These are phyloP conservation scores for Geotrichum carabidarum DNA, from an alignment of 1,139 yeast genomes.

Conservation along the genomic window DNA sequence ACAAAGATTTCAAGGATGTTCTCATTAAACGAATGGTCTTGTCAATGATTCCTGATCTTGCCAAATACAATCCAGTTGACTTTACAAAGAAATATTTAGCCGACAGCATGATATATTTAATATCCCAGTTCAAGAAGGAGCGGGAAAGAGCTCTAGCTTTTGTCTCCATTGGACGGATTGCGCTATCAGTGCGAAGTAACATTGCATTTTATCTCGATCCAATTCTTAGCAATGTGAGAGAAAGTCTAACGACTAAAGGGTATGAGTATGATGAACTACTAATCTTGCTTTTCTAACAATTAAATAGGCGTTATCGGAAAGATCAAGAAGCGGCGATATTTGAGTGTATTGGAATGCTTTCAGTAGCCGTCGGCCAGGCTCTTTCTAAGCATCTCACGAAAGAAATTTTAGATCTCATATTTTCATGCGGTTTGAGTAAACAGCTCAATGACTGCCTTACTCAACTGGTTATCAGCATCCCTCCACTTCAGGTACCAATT, in stretches of 20 bases:
- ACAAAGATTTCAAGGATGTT: constrained; percentile 71
- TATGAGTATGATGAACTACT: constrained; percentile 17
- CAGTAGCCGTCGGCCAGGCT: constrained; percentile 92
- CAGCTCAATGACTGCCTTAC: constrained; percentile 72
- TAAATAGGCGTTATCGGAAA: constrained; percentile 48
- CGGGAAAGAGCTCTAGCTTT: constrained; percentile 75
- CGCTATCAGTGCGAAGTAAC: constrained; percentile 77
- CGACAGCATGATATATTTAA: constrained; percentile 68
- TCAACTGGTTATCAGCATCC: constrained; percentile 65
- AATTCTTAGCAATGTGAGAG: constrained; percentile 74
- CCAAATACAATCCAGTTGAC: constrained; percentile 67
- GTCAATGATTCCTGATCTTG: constrained; percentile 73
- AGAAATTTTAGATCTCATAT: constrained; percentile 72
- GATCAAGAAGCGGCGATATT: constrained; percentile 85
- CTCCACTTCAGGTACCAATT: constrained; percentile 70
- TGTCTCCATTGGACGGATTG: constrained; percentile 78
- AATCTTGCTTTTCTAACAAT: constrained; percentile 13
- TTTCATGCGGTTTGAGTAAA: constrained; percentile 76
- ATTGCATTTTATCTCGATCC: constrained; percentile 88
- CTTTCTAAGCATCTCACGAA: constrained; percentile 80
- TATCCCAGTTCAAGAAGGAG: constrained; percentile 71
- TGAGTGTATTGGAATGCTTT: constrained; percentile 80
- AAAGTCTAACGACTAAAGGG: constrained; percentile 69
- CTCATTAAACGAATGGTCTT: constrained; percentile 80
- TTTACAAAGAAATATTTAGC: constrained; percentile 82